Evolutionary conservation across 2,329 filamentous ascomycete species (phyloP), one percentile per base, ranked within the genome.

Genomic region (Mycogone perniciosa): DNA sequence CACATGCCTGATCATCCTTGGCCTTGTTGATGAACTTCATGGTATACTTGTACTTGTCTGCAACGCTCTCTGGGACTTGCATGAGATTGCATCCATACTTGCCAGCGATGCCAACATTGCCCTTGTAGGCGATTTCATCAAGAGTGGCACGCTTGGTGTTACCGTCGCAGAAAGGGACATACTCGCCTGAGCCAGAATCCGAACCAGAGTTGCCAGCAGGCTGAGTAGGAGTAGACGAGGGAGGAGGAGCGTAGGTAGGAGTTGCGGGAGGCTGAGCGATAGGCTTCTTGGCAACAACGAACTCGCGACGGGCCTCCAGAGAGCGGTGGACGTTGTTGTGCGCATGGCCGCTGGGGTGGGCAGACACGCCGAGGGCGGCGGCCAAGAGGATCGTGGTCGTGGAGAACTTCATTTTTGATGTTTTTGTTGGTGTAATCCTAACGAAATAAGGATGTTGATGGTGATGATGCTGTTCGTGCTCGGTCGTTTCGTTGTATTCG

Each of bases 1-100:
- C 59, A 60, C 76, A 77, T 40, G 63, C 38, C 54, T 66, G 60
- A 50, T 68, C 65, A 41, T 60, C 46, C 55, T 50, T 61, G 46
- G 65, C 63, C 46, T 66, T 68, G 60, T 70, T 68, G 47, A 61
- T 63, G 61, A 76, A 74, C 56, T 64, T 64, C 54, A 67, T 54
- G 20, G 66, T 64, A 68, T 77, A 76, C 48, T 72, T 54, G 68
- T 78, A 79, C 55, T 69, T 47, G 53, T 59, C 44, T 54, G 64
- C 64, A 44, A 70, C 60, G 44, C 56, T 54, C 51, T 57, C 59
- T 56, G 66, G 58, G 52, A 79, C 62, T 31, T 68, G 54, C 72
- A 75, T 73, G 45, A 78, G 64, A 73, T 80, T 80, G 74, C 75
- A 77, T 60, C 75, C 76, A 62, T 71, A 79, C 53, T 65, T n/a